Evolutionary conservation across 345 rosid genomes (phyloP), one percentile per base, ranked within the genome.

Genomic region (Reutealis trisperma): DNA sequence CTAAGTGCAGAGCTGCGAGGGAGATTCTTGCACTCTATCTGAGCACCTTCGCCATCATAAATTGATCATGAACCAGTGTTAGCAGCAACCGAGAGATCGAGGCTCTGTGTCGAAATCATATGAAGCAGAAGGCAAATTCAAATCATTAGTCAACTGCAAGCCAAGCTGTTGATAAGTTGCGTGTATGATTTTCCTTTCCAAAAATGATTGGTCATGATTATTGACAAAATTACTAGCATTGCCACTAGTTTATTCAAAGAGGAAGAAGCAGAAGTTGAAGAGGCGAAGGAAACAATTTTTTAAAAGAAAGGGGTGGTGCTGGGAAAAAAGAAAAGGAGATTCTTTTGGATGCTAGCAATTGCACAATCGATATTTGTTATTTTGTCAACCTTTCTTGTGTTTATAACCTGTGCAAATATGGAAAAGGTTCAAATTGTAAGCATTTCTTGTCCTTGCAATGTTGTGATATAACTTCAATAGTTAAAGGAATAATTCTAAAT

Each of bases 321-420:
- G n/a, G n/a, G n/a, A n/a, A n/a, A n/a, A n/a, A n/a, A n/a, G n/a
- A n/a, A n/a, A n/a, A n/a, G n/a, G n/a, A n/a, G n/a, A n/a, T n/a
- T n/a, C n/a, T n/a, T n/a, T n/a, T 96, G 98, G 99, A 83, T 96
- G 63, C 95, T 97, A 15, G 97, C 98, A n/a, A 76, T 93, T 60
- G 97, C 97, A n/a, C 99, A 98, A 4, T 63, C 93, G 87, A 70
- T 89, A 82, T 96, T 97, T 1, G 98, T 96, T 70, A 22, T 92
- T 73, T 74, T 96, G 55, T 92, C 98, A 60, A 96, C 99, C 64
- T 89, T 96, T 86, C 90, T 93, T 27, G 99, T 96, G 75, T 96
- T 45, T 82, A 86, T 93, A 83, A 93, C 98, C 8, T 90, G 86
- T 45, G 97, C 97, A 4, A 98, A 93, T 55, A 96, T 93, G 87